phyloP scores from a whole-genome alignment of 2,329 filamentous ascomycete species.

The Meredithiella fracta region DNA sequence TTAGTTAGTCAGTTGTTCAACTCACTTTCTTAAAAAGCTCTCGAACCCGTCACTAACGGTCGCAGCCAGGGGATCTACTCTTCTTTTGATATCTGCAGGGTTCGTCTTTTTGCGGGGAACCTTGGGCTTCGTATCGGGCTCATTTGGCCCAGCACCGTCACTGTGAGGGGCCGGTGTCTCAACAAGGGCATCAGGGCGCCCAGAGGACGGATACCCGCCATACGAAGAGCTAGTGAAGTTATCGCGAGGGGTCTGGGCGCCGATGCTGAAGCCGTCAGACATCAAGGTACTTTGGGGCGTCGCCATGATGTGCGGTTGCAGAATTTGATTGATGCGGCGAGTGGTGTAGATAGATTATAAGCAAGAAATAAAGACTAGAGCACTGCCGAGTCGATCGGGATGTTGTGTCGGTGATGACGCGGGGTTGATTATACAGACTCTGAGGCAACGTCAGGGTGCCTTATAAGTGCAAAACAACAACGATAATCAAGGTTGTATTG shows the following conservation, averaged over 20 bases:
- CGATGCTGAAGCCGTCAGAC: conserved; percentile 36
- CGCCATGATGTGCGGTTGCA: conserved; percentile 5
- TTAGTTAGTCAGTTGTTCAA: conserved; percentile 13
- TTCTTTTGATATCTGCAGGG: conserved; percentile 42
- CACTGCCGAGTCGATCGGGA: no score
- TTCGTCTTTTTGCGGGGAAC: conserved; percentile 22
- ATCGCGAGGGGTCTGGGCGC: conserved; percentile 28
- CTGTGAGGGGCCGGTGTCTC: conserved; percentile 39
- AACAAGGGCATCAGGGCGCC: conserved; percentile 35
- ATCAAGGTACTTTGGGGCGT: conserved; percentile 24
- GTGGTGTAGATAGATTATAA: background rate
- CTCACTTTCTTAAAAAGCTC: conserved; percentile 60
- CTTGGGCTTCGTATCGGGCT: conserved; percentile 43
- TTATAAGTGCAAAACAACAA: no score
- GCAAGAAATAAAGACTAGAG: background rate
- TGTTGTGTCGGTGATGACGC: no score
- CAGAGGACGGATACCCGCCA: conserved; percentile 28
- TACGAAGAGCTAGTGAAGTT: conserved; percentile 19
- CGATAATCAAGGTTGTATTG: no score
- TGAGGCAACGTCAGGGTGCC: no score
- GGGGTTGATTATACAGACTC: no score
- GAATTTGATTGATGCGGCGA: background rate
- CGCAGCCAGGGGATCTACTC: conserved; percentile 61
- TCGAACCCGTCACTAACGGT: conserved; percentile 63
- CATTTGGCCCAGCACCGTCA: conserved; percentile 43